Percentiles rank a stretch among this genome's conserved stretches.
phyloP scores from a whole-genome alignment of 1,284 basidiomycete genomes.

The Fomitopsis palustris region DNA sequence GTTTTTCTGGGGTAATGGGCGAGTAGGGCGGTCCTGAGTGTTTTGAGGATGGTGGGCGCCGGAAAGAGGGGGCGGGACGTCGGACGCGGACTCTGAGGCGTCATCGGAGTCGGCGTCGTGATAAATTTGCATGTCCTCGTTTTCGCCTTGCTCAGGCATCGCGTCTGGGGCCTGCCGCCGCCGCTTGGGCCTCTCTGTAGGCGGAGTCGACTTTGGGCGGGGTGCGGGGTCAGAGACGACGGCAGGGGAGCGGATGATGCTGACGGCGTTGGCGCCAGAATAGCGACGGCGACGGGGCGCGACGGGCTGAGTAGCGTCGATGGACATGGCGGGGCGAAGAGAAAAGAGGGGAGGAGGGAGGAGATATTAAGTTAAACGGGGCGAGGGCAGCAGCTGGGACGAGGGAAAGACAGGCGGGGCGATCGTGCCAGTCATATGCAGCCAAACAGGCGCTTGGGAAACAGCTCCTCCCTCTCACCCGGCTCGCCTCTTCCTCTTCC shows the following conservation, averaged over 20 bases:
- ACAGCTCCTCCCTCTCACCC: neutral
- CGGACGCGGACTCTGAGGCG: constrained; percentile 16
- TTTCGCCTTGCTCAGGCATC: constrained; percentile 14
- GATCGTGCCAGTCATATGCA: neutral
- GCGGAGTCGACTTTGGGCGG: constrained; percentile 36
- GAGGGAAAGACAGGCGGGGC: neutral
- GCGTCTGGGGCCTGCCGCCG: constrained; percentile 18
- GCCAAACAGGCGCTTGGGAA: neutral
- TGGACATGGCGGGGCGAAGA: constrained; percentile 12
- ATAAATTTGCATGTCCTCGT: constrained; percentile 24
- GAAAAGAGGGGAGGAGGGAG: constrained; percentile 2
- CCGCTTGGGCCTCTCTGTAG: constrained; percentile 25
- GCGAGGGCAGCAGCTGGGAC: neutral
- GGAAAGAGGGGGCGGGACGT: constrained; percentile 8
- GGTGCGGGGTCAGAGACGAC: constrained; percentile 22
- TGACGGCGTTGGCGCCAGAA: constrained; percentile 25
- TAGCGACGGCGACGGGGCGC: constrained; percentile 30
- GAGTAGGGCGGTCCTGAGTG: constrained; percentile 36
- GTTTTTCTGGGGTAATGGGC: constrained; percentile 45
- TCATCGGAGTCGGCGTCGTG: constrained; percentile 12
- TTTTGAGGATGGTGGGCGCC: constrained; percentile 19
- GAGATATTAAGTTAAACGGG: neutral
- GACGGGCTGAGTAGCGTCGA: constrained; percentile 13
- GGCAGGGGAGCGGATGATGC: constrained; percentile 9
- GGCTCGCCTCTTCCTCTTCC: neutral